phyloP scores from a whole-genome alignment of 345 rosid species.

The Hibiscus tridactylites region DNA sequence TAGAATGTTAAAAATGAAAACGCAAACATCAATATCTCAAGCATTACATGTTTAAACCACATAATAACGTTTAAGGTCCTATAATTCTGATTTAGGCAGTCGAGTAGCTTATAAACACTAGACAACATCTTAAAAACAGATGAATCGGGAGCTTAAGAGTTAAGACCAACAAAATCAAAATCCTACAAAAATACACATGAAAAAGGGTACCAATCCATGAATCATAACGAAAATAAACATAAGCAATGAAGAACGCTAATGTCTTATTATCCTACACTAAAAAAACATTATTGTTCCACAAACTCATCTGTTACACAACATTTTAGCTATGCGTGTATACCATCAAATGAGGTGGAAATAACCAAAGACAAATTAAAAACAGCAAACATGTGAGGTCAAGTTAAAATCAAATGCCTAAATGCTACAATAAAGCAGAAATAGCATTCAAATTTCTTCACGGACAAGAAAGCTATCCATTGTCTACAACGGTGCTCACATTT shows the following conservation, averaged over 20 bases:
- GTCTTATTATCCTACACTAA: not conserved
- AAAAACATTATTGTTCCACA: not conserved
- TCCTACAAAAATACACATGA: not conserved
- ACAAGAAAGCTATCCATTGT: not conserved
- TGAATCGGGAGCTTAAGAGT: not conserved
- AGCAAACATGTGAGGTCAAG: not conserved
- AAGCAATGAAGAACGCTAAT: not conserved
- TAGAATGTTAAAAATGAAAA: not conserved
- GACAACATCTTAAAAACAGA: not conserved
- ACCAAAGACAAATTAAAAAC: not conserved
- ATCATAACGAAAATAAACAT: not conserved
- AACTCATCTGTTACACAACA: not conserved
- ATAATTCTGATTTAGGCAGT: not conserved
- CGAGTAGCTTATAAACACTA: not conserved
- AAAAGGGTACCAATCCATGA: not conserved
- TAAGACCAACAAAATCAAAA: not conserved
- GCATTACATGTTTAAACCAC: not conserved
- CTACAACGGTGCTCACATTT: not conserved
- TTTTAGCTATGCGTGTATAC: not conserved
- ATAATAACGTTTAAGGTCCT: not conserved
- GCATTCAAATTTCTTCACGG: not conserved
- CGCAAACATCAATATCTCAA: not conserved
- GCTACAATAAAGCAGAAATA: not conserved
- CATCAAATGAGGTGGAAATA: not conserved
- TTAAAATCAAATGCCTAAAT: not conserved